Percentiles rank a stretch among this genome's conserved stretches.
Evolutionary conservation across 768 basidiomycete genomes (phyloP).

Genomic region (Tulasnella sp.): DNA sequence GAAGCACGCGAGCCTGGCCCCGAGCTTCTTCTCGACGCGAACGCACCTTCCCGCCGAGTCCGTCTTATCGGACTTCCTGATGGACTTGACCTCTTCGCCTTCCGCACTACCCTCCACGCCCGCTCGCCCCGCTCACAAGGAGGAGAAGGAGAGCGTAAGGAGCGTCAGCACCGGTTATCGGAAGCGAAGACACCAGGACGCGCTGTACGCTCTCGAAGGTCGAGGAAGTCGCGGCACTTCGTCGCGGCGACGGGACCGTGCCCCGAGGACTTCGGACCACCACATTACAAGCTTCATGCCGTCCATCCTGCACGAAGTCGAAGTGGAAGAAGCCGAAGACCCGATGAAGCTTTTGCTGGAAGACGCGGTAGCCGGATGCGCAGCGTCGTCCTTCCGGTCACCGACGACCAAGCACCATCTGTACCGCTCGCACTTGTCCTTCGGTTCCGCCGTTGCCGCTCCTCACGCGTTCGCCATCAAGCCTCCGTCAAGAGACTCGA

Average conservation of each 20-base stretch:
- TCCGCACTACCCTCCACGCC: not conserved
- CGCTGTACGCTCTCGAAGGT: constrained; percentile 21
- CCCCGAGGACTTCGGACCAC: not conserved
- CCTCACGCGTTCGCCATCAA: not conserved
- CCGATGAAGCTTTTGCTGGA: not conserved
- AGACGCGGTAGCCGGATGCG: not conserved
- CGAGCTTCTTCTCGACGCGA: constrained; percentile 3
- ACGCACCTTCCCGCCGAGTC: not conserved
- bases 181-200: constrained; percentile 14
- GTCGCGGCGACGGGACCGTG: constrained; percentile 8
- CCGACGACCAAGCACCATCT: constrained; percentile 6
- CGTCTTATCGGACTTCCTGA: not conserved
- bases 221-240: constrained; percentile 16
- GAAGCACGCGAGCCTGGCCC: constrained; percentile 17
- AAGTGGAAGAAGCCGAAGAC: constrained; percentile 19
- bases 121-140: not conserved
- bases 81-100: not conserved
- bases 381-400: not conserved
- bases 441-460: not conserved
- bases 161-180: constrained; percentile 18
- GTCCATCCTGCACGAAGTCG: constrained; percentile 18
- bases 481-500: not conserved
- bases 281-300: constrained; percentile 26
- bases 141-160: constrained; percentile 14
- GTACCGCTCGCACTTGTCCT: constrained; percentile 24